These are phyloP conservation scores for Aotearoamyces nothofagi DNA, from an alignment of 2,329 filamentous ascomycete species.

Conservation along the genomic window DNA sequence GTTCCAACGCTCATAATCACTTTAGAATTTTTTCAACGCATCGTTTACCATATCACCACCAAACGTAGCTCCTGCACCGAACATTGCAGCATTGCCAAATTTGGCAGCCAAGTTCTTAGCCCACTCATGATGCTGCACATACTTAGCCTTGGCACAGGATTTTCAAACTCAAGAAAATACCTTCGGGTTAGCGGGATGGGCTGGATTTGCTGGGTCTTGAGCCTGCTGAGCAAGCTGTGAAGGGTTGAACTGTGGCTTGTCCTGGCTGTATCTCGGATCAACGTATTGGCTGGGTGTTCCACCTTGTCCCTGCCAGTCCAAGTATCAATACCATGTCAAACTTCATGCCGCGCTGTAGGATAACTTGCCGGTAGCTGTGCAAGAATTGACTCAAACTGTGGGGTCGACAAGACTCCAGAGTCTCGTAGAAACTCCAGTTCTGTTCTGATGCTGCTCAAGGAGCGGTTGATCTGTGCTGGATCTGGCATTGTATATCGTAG, in stretches of 20 bases:
- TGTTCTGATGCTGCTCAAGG: conserved; percentile 12
- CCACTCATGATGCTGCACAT: conserved; percentile 15
- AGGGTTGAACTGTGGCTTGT: conserved; percentile 10
- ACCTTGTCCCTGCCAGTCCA: conserved; percentile 9
- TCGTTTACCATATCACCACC: conserved; percentile 18
- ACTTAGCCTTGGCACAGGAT: background rate
- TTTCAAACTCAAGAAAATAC: conserved; percentile 4
- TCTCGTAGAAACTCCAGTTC: conserved; percentile 19
- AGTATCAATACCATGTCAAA: conserved; percentile 1
- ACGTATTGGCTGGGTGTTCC: conserved; percentile 13
- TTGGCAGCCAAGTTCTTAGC: conserved; percentile 12
- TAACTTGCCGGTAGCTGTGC: conserved; percentile 18
- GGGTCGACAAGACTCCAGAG: conserved; percentile 13
- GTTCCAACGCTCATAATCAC: background rate
- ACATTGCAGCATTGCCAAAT: conserved; percentile 18
- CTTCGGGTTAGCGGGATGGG: conserved; percentile 17
- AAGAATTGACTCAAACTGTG: conserved; percentile 19
- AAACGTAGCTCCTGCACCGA: conserved; percentile 18
- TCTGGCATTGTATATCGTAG: conserved; percentile 14
- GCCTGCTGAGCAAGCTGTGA: conserved; percentile 14
- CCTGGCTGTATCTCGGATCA: conserved; percentile 14
- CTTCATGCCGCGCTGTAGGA: background rate
- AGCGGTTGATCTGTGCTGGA: conserved; percentile 14
- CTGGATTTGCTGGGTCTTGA: conserved; percentile 17
- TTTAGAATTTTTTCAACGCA: conserved; percentile 2